Evolutionary conservation across 768 basidiomycete genomes (phyloP).

Genomic region (Mycena indigotica): DNA sequence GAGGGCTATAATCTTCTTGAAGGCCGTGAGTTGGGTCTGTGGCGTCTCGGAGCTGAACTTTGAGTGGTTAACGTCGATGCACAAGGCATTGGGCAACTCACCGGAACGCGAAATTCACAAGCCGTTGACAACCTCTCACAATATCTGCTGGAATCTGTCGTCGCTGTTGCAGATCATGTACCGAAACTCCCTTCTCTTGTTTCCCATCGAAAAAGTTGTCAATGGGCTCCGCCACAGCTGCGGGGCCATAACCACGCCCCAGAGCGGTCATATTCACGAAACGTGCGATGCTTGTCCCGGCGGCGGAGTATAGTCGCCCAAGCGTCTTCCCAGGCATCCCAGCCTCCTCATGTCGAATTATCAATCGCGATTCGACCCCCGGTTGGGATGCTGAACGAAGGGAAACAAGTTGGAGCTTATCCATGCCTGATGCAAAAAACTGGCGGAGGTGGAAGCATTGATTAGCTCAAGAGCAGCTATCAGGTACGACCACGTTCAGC

Average conservation of each 20-base stretch:
- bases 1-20: background rate
- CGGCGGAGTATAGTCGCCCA: background rate
- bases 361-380: background rate
- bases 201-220: background rate
- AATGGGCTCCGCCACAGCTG: background rate
- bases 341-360: background rate
- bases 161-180: background rate
- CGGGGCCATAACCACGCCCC: background rate
- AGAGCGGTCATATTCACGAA: background rate
- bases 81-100: too few species aligned
- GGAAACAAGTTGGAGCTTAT: background rate
- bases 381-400: background rate
- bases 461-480: too few species aligned
- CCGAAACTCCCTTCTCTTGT: background rate
- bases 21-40: background rate
- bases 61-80: too few species aligned
- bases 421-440: background rate
- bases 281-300: background rate
- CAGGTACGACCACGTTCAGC: too few species aligned
- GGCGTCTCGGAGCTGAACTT: background rate
- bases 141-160: background rate
- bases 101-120: background rate
- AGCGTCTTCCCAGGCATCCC: background rate
- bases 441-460: too few species aligned
- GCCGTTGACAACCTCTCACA: background rate